Percentiles rank a stretch among this genome's conserved stretches.
Evolutionary conservation across 2,329 filamentous ascomycete genomes (phyloP).

Genomic region (Colletotrichum cuscutae): DNA sequence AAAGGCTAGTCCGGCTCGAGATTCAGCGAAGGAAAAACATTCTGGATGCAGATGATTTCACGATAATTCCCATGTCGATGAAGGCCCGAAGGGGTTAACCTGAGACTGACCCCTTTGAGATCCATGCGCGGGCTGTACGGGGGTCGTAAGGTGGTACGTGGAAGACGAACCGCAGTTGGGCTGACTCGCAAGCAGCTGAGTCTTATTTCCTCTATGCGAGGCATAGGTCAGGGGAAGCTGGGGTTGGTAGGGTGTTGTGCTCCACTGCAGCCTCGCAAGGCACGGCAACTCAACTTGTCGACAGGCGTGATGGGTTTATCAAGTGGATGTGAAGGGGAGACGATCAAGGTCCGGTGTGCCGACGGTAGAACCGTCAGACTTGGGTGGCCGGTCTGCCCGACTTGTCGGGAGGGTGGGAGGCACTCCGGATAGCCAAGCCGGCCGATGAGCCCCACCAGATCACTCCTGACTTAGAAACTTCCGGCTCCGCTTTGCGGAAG

Average conservation of each 20-base stretch:
- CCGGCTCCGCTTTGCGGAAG: background rate
- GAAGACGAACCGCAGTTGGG: constrained; percentile 1
- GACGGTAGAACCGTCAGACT: background rate
- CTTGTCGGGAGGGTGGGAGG: background rate
- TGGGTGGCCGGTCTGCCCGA: constrained; percentile 16
- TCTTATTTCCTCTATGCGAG: background rate
- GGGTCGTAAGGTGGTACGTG: constrained; percentile 21
- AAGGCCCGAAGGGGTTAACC: background rate
- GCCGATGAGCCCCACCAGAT: background rate
- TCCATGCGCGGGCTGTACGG: constrained; percentile 11
- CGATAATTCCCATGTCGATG: background rate
- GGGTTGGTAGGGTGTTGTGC: background rate
- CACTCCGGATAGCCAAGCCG: constrained; percentile 1
- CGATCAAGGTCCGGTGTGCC: background rate
- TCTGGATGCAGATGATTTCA: background rate
- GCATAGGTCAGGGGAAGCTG: background rate
- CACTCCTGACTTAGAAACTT: constrained; percentile 10
- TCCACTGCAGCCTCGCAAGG: constrained; percentile 6
- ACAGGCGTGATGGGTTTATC: background rate
- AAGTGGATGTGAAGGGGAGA: background rate
- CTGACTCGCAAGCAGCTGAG: constrained; percentile 17
- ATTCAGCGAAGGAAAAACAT: background rate
- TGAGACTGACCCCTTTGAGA: constrained; percentile 3
- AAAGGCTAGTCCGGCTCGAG: background rate
- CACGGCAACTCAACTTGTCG: background rate